These are phyloP conservation scores for Calocera cornea DNA, from an alignment of 768 basidiomycete species.

Conservation along the genomic window DNA sequence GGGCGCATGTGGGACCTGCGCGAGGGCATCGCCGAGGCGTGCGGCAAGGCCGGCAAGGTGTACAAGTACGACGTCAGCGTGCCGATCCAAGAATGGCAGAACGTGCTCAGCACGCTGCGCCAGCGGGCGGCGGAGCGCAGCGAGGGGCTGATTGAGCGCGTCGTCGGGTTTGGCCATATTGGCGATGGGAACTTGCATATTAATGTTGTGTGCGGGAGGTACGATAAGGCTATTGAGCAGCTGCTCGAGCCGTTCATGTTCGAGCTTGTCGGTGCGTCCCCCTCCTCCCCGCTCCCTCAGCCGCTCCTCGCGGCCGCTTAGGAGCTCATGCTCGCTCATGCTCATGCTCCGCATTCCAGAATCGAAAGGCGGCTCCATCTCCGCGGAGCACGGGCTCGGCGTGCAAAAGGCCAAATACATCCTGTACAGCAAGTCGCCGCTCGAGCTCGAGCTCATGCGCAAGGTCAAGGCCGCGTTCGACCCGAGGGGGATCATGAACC, in stretches of 20 bases:
- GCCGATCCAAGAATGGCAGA: conserved; percentile 73
- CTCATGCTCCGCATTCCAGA: conserved; percentile 29
- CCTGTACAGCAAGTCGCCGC: conserved; percentile 66
- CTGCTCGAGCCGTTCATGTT: conserved; percentile 92
- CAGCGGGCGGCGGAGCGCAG: conserved; percentile 41
- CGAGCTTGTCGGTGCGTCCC: conserved; percentile 48
- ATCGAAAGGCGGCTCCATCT: conserved; percentile 75
- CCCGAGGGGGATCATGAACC: conserved; percentile 84
- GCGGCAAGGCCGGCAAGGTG: conserved; percentile 83
- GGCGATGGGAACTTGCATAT: conserved; percentile 95
- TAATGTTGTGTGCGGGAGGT: conserved; percentile 74
- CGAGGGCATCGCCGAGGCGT: conserved; percentile 83
- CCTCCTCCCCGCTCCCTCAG: not conserved
- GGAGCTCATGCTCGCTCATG: not conserved
- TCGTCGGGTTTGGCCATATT: conserved; percentile 90
- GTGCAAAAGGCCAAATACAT: conserved; percentile 86
- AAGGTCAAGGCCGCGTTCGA: conserved; percentile 82
- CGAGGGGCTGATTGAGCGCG: conserved; percentile 47
- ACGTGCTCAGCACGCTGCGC: conserved; percentile 67
- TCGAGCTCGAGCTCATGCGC: conserved; percentile 80
- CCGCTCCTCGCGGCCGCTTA: not conserved
- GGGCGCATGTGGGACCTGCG: conserved; percentile 81
- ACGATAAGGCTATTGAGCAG: conserved; percentile 67
- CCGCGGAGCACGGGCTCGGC: conserved; percentile 96
- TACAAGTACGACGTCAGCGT: conserved; percentile 97